Evolutionary conservation across 371 early-diverging fungal genomes (phyloP).

Genomic region (Mucor racemosus): DNA sequence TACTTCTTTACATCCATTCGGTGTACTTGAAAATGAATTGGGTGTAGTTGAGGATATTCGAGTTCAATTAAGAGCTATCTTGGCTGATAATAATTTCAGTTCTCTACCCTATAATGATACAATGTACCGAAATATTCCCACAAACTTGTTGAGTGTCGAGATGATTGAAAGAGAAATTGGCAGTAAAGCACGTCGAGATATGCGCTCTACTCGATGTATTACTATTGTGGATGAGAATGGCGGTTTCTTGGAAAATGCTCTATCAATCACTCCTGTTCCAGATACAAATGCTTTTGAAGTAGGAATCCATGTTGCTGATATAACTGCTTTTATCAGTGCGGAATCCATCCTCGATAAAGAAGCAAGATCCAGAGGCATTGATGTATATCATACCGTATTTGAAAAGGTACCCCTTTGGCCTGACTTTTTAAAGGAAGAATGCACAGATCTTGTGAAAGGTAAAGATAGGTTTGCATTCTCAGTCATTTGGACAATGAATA

Average conservation of each 20-base stretch:
- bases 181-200: constrained; percentile 61
- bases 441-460: constrained; percentile 31
- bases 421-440: constrained; percentile 77
- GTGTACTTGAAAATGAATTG: constrained; percentile 62
- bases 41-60: constrained; percentile 70
- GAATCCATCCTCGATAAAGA: constrained; percentile 89
- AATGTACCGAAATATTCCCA: constrained; percentile 45
- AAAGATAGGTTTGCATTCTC: constrained; percentile 81
- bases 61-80: constrained; percentile 71
- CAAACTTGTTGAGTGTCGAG: constrained; percentile 53
- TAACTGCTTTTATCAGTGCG: constrained; percentile 92
- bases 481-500: constrained; percentile 82
- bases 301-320: constrained; percentile 98
- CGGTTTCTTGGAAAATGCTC: constrained; percentile 15
- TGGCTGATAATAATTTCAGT: constrained; percentile 66
- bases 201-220: constrained; percentile 68
- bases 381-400: constrained; percentile 80
- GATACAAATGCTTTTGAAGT: constrained; percentile 50
- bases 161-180: constrained; percentile 54
- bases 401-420: constrained; percentile 97
- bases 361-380: constrained; percentile 86
- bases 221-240: constrained; percentile 20
- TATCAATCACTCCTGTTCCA: not conserved
- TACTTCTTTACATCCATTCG: constrained; percentile 75
- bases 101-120: constrained; percentile 55